Evolutionary conservation across 371 early-diverging fungal genomes (phyloP), one percentile per base, ranked within the genome.

Genomic region (Circinella umbellata): DNA sequence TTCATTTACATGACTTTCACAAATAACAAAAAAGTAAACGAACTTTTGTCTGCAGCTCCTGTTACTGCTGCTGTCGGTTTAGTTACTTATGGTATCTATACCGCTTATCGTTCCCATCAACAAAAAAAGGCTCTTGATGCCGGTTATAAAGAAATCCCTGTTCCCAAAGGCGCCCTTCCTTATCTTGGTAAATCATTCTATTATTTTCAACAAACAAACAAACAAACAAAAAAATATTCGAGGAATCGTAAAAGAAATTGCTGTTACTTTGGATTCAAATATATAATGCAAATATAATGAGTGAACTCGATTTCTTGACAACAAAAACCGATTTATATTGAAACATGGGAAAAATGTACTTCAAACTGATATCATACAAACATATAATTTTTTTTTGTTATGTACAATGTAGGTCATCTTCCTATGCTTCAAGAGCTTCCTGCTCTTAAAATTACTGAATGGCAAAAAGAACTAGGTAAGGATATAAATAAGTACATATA

Each of bases 351-450:
- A 27, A 27, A 47, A 1, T 47, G 11, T 51, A 51, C 15, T 15
- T 51, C 4, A 18, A 10, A 34, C 11, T 42, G 42, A 42, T 11
- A 42, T 2, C 42, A 42, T 9, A 42, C 11, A 6, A 6, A 42
- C 42, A 9, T 6, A 42, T 27, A 27, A 27, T 27, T 27, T 42
- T 42, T 42, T 42, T 42, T 42, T 42, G 6, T 42, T 42, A 42
- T 57, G 34, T 10, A 57, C 11, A 14, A 54, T 54, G n/a, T 57
- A 76, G 69, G 76, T 3, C 76, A 76, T 42, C 36, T 76, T 36
- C 57, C 69, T 1, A 63, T 70, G 3, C 61, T 76, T 34, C 68
- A 66, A 1, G 55, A 64, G 0, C 27, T 61, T 8, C 76, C 76
- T 36, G 64, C 61, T 20, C 34, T 68, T 13, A 60, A 42, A 37